Base-by-base conservation (phyloP, 2,329 filamentous ascomycete species). In the Didymella pinodella region DNA sequence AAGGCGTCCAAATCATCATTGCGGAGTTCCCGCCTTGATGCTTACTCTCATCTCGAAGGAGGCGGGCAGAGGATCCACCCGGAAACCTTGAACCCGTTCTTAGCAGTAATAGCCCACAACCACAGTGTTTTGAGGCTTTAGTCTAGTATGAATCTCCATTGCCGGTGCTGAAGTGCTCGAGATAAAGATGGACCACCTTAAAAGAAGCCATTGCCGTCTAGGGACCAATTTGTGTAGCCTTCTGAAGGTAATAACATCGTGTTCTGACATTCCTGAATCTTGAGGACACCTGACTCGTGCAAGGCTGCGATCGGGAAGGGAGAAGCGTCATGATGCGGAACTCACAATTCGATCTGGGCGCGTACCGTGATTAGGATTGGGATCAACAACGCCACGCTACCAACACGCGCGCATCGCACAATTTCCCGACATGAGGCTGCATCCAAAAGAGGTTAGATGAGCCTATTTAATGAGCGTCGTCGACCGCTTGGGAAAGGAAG, bases 331-430 rank as follows among this genome's bases (percentile, higher is more conserved):
- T 29, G 49, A 53, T 49, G 46, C 28, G 31, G 48, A 58, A 50
- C 46, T 18, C 25, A 54, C 29, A 46, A 49, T 40, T 34, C 45
- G 45, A 58, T 54, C 56, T 41, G 32, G 26, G 16, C 25, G 10
- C 18, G 34, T 7, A 52, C 34, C 34, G 36, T 11, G 36, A 40
- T 20, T 20, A 11, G 36, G 16, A 47, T 32, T 44, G 28, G 20
- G 54, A 48, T 52, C 38, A 45, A 40, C 45, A 41, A 49, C 45
- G 46, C 49, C 45, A 46, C 44, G 40, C 53, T 38, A 32, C 47
- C 41, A 43, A 18, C 12, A 44, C n/a, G 36, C 34, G 34, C 36
- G 36, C 36, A 16, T 41, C 38, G 10, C 20, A 20, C 11, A 38
- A 48, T 22, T 36, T 14, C 31, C 44, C 48, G 48, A 43, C 11